Evolutionary conservation across 352 stramenopile species (phyloP), one percentile per base, ranked within the genome.

Genomic region (Phytophthora pini): DNA sequence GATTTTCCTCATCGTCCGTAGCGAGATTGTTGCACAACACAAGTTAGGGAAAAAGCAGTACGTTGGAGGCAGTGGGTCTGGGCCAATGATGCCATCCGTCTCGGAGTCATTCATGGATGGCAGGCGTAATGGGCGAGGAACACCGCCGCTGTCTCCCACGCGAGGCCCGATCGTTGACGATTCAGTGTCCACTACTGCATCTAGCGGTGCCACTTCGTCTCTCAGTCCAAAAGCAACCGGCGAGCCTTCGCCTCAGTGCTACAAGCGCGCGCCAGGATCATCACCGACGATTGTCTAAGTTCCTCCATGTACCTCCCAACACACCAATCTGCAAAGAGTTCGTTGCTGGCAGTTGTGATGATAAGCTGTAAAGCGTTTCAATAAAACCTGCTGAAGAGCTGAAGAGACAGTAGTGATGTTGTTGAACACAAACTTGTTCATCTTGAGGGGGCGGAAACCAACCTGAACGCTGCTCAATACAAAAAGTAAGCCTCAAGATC

Each of bases 191-290:
- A 70, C 27, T 36, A 53, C 43, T 48, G 29, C 27, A 2, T 56
- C 44, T 15, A 41, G 44, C 12, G 53, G 27, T 43, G 50, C 32
- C 13, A 68, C 50, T 27, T 56, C 67, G 20, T 61, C 63, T n/a
- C 68, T 74, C 27, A 80, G 76, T 54, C 67, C 70, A 7, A 77
- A 64, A 53, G 22, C 59, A 51, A 68, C 27, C n/a, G 39, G 52
- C 41, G 61, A 71, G 39, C 20, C 47, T 36, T 79, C 74, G 3
- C 74, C 68, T 10, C 74, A 82, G 31, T 83, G 74, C 64, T 90
- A 87, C 76, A 90, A 90, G 59, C 81, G 81, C 39, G 73, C 75
- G 11, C 79, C 77, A 36, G 76, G 71, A 38, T 71, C 51, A n/a
- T 82, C 82, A 8, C 76, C 82, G 4, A 72, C 64, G 5, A 70